phyloP scores from a whole-genome alignment of 2,329 filamentous ascomycete species.

The Aureobasidium leucospermi region DNA sequence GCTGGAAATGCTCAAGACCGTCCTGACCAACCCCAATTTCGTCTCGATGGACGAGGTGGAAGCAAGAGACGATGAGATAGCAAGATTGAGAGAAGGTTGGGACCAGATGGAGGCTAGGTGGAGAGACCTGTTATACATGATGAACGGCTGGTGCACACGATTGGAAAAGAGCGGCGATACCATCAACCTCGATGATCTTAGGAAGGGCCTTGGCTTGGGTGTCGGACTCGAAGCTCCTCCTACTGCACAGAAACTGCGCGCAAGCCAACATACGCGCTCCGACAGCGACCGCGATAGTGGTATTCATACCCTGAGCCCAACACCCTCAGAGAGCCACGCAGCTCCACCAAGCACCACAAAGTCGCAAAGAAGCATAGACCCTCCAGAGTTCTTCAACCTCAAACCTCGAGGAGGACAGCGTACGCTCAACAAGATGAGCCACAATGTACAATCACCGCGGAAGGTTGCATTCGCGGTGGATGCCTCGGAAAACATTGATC shows the following conservation, averaged over 20 bases:
- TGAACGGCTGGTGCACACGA: conserved; percentile 83
- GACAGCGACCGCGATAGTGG: background rate
- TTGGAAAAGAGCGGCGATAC: conserved; percentile 65
- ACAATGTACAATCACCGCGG: conserved; percentile 14
- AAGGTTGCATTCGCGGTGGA: conserved; percentile 25
- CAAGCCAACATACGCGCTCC: background rate
- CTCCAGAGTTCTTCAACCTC: conserved; percentile 30
- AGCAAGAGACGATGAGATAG: conserved; percentile 85
- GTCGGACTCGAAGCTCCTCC: conserved; percentile 31
- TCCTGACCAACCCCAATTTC: conserved; percentile 93
- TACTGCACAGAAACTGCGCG: conserved; percentile 15
- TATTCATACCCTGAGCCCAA: background rate
- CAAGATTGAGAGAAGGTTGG: conserved; percentile 74
- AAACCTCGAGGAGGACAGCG: conserved; percentile 21
- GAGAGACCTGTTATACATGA: conserved; percentile 82
- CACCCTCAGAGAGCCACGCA: conserved; percentile 16
- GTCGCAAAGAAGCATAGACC: conserved; percentile 21
- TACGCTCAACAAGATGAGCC: conserved; percentile 20
- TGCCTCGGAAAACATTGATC: conserved; percentile 14
- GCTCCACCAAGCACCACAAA: conserved; percentile 21
- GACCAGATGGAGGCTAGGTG: conserved; percentile 88
- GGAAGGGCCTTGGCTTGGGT: conserved; percentile 55
- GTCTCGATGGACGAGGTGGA: conserved; percentile 92
- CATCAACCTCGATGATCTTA: conserved; percentile 54
- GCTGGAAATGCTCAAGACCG: conserved; percentile 69